Evolutionary conservation across 1,139 yeast genomes (phyloP).

Genomic region (Casaregolazyma suthepensis): DNA sequence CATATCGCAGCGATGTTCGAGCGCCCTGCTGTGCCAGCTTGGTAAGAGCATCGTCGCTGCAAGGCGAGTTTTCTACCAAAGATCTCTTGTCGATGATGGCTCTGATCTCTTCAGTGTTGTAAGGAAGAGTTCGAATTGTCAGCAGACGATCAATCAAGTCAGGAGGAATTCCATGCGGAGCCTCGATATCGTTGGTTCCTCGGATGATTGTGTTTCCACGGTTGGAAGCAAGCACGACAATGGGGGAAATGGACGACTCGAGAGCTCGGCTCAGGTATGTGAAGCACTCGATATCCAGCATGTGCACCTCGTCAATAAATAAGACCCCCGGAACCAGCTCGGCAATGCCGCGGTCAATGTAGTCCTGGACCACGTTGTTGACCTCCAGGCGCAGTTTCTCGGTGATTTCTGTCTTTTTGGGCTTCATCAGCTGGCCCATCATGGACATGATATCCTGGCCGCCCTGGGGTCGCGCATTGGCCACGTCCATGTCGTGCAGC

Average conservation of each 20-base stretch:
- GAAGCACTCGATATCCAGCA: slow-evolving; percentile 94
- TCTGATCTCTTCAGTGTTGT: slow-evolving; percentile 74
- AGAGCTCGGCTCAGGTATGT: slow-evolving; percentile 91
- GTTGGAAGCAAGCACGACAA: slow-evolving; percentile 91
- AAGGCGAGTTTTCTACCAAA: slow-evolving; percentile 60
- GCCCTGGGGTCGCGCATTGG: slow-evolving; percentile 96
- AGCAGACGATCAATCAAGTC: slow-evolving; percentile 87
- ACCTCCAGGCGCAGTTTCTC: slow-evolving; percentile 91
- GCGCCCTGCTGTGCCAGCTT: slow-evolving; percentile 66
- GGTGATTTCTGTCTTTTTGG: slow-evolving; percentile 96
- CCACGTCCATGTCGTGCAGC: slow-evolving; percentile 90
- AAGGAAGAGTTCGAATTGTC: slow-evolving; percentile 87
- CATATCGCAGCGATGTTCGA: slow-evolving; percentile 78
- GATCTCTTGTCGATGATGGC: slow-evolving; percentile 80
- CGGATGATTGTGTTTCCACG: slow-evolving; percentile 88
- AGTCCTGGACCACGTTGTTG: slow-evolving; percentile 90
- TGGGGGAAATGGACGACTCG: slow-evolving; percentile 87
- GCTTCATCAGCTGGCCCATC: slow-evolving; percentile 98
- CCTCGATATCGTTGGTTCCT: slow-evolving; percentile 81
- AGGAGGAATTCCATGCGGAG: slow-evolving; percentile 97
- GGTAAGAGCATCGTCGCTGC: slow-evolving; percentile 63
- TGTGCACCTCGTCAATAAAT: slow-evolving; percentile 95
- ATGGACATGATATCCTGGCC: slow-evolving; percentile 97
- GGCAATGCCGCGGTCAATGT: slow-evolving; percentile 97
- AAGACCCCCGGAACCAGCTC: slow-evolving; percentile 98